Conservation (phyloP, 225 moss, liverwort and hornwort species). For the Lunularia cruciata region DNA sequence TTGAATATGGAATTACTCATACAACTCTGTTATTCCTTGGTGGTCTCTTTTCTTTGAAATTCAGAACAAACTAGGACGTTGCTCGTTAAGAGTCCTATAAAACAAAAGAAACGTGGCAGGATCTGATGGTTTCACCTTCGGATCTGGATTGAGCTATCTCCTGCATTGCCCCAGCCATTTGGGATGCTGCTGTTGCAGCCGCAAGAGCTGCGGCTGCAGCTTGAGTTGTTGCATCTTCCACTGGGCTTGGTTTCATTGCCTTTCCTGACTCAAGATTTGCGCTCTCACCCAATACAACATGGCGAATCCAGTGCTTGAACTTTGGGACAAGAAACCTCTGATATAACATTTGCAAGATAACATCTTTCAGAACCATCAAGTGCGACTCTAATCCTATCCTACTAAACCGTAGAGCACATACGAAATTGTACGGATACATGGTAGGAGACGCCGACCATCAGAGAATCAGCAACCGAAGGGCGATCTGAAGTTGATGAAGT, state of each 20-base stretch:
- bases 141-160: conserved; percentile 72
- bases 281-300: conserved; percentile 53
- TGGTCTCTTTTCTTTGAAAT: too few relatives aligned
- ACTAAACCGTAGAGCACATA: too few relatives aligned
- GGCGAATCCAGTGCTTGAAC: conserved; percentile 80
- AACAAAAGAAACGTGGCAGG: too few relatives aligned
- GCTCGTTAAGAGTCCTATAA: too few relatives aligned
- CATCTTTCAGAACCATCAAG: not conserved
- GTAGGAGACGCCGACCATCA: not conserved
- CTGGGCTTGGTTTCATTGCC: conserved; percentile 38
- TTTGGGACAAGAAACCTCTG: conserved; percentile 77
- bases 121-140: conserved; percentile 65
- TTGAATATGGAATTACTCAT: too few relatives aligned
- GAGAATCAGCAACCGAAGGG: too few relatives aligned
- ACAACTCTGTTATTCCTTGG: too few relatives aligned
- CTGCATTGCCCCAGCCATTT: conserved; percentile 81
- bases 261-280: conserved; percentile 37
- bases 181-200: conserved; percentile 70
- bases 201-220: conserved; percentile 67
- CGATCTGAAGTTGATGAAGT: too few relatives aligned
- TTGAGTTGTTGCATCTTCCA: conserved; percentile 56
- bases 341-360: not conserved
- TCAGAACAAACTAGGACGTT: too few relatives aligned
- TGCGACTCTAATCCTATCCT: too few relatives aligned
- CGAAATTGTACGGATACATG: too few relatives aligned